phyloP scores from a whole-genome alignment of 257 asterid genomes.

The Solanum megistacrolobum region DNA sequence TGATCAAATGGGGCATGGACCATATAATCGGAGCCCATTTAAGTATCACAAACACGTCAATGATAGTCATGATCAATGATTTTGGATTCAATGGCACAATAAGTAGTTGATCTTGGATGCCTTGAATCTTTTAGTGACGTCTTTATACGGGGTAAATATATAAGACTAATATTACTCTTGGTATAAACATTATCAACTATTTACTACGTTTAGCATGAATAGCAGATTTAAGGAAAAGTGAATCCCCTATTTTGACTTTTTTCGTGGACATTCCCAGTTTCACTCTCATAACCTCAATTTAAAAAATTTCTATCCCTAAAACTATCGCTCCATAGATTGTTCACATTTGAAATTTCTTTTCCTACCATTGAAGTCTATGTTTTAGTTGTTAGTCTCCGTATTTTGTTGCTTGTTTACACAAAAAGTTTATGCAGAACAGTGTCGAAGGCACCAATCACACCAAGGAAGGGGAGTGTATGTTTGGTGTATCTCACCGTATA shows the following conservation, averaged over 20 bases:
- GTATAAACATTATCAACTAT: not conserved
- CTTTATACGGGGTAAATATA: not conserved
- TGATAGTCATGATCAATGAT: not conserved
- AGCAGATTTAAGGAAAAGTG: not conserved
- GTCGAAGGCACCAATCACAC: not conserved
- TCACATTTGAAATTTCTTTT: not conserved
- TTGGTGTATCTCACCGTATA: not conserved
- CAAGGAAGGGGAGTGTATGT: not conserved
- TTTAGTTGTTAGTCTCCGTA: not conserved
- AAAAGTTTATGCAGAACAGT: not conserved
- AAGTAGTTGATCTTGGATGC: not conserved
- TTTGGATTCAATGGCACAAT: not conserved
- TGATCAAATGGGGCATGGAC: not conserved
- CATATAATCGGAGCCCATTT: not conserved
- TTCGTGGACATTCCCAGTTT: not conserved
- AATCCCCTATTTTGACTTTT: not conserved
- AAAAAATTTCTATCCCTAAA: not conserved
- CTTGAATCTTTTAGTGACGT: not conserved
- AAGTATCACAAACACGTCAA: not conserved
- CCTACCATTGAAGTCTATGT: not conserved
- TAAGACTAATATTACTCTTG: not conserved
- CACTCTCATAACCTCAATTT: not conserved
- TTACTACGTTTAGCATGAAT: not conserved
- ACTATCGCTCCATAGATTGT: not conserved
- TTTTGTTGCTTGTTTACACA: not conserved